These are phyloP conservation scores for Dissophora ornata DNA, from an alignment of 192 early-diverging fungal genomes.

Conservation along the genomic window DNA sequence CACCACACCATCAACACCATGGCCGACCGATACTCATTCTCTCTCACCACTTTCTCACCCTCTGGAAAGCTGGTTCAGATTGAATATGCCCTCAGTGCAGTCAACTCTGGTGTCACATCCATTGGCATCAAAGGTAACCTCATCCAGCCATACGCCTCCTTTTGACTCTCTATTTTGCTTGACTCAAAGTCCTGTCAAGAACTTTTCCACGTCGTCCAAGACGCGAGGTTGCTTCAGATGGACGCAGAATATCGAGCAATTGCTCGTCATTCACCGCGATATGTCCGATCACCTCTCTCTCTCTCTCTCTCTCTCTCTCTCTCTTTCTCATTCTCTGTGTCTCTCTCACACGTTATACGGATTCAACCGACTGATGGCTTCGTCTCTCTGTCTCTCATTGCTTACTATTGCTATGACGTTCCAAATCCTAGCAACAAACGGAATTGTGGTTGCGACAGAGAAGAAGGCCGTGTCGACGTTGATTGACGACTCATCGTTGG, in stretches of 20 bases:
- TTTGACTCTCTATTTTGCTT: too few species aligned
- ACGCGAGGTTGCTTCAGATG: too few species aligned
- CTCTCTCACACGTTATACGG: too few species aligned
- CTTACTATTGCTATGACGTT: background rate
- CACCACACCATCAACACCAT: constrained; percentile 12
- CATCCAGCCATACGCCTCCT: too few species aligned
- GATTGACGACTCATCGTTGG: constrained; percentile 92
- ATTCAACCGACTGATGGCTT: too few species aligned
- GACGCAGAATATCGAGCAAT: too few species aligned
- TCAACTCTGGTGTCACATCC: constrained; percentile 60
- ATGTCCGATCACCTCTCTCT: background rate
- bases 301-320: background rate
- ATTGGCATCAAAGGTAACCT: constrained; percentile 57
- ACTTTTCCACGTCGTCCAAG: too few species aligned
- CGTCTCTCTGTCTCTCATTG: background rate
- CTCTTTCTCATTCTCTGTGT: background rate
- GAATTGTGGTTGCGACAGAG: constrained; percentile 98
- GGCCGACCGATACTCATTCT: constrained; percentile 74
- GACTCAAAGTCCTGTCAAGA: too few species aligned
- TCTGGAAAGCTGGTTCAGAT: constrained; percentile 99
- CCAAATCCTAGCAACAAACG: constrained; percentile 84
- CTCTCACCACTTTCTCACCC: constrained; percentile 98
- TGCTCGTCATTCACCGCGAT: too few species aligned
- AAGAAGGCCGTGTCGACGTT: constrained; percentile 93
- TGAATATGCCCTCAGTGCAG: constrained; percentile 96